Evolutionary conservation across 306 rosid genomes (phyloP).

Genomic region (Cicer cuneatum): DNA sequence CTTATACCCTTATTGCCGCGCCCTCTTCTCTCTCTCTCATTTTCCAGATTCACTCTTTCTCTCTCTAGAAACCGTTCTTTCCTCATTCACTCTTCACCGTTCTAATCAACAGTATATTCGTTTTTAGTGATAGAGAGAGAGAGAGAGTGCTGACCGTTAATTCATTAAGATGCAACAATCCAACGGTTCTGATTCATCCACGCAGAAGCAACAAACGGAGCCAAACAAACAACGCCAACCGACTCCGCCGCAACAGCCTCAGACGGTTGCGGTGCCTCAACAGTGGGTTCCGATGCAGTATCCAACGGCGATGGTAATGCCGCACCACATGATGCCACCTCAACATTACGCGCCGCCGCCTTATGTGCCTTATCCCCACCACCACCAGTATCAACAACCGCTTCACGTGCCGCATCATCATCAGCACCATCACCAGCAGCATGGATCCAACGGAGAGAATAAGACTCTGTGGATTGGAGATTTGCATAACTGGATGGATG

Average conservation of each 20-base stretch:
- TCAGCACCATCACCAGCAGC: slow-evolving; percentile 54
- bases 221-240: slow-evolving; percentile 42
- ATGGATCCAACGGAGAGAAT: slow-evolving; percentile 77
- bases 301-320: slow-evolving; percentile 97
- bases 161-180: slow-evolving; percentile 77
- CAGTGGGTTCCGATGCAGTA: slow-evolving; percentile 92
- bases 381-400: slow-evolving; percentile 38
- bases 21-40: slow-evolving; percentile 37
- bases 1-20: slow-evolving; percentile 52
- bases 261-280: slow-evolving; percentile 54
- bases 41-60: slow-evolving; percentile 48
- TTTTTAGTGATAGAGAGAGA: not conserved
- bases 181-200: slow-evolving; percentile 75
- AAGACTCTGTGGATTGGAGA: slow-evolving; percentile 97
- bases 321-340: slow-evolving; percentile 86
- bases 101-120: slow-evolving; percentile 36
- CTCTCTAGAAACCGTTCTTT: slow-evolving; percentile 41
- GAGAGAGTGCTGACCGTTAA: not conserved
- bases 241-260: not conserved
- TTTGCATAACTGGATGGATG: slow-evolving; percentile 97
- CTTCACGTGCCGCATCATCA: slow-evolving; percentile 47
- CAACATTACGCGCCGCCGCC: slow-evolving; percentile 77
- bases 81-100: slow-evolving; percentile 4
- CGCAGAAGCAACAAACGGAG: slow-evolving; percentile 33
- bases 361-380: slow-evolving; percentile 51